Percentiles rank a stretch among this genome's conserved stretches.
phyloP scores from a whole-genome alignment of 345 rosid genomes.

The Rhodamnia rubescens region DNA sequence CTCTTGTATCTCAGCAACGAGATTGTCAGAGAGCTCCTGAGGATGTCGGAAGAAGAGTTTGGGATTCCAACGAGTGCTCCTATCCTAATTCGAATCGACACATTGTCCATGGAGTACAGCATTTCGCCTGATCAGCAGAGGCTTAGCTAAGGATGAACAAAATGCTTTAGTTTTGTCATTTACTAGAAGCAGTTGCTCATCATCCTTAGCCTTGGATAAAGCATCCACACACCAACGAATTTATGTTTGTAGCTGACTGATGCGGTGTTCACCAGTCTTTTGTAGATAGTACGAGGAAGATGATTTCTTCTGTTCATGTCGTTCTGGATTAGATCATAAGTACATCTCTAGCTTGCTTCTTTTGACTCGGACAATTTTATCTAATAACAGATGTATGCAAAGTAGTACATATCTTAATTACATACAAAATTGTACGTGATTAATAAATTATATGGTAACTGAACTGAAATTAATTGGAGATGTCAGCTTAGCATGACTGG shows the following conservation, averaged over 20 bases:
- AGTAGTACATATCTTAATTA: not conserved
- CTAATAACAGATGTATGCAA: not conserved
- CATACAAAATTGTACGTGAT: not conserved
- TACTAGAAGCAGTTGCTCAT: not conserved
- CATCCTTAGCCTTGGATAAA: not conserved
- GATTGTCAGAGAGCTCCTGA: not conserved
- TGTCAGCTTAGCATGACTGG: not conserved
- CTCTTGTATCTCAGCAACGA: not conserved
- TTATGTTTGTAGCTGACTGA: not conserved
- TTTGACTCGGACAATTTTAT: not conserved
- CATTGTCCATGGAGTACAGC: conserved; percentile 3
- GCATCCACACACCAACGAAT: not conserved
- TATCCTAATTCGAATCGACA: conserved; percentile 22
- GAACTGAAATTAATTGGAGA: not conserved
- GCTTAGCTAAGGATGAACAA: conserved; percentile 16
- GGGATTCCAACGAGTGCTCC: conserved; percentile 8
- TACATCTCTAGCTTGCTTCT: not conserved
- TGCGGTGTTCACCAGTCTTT: not conserved
- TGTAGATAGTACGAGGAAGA: not conserved
- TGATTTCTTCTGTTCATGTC: not conserved
- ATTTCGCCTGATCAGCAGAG: conserved; percentile 1
- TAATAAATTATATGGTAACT: not conserved
- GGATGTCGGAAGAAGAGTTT: not conserved
- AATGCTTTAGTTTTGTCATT: conserved; percentile 7
- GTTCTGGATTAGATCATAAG: not conserved